These are phyloP conservation scores for Candida nanaspora DNA, from an alignment of 805 yeast species.

Conservation along the genomic window DNA sequence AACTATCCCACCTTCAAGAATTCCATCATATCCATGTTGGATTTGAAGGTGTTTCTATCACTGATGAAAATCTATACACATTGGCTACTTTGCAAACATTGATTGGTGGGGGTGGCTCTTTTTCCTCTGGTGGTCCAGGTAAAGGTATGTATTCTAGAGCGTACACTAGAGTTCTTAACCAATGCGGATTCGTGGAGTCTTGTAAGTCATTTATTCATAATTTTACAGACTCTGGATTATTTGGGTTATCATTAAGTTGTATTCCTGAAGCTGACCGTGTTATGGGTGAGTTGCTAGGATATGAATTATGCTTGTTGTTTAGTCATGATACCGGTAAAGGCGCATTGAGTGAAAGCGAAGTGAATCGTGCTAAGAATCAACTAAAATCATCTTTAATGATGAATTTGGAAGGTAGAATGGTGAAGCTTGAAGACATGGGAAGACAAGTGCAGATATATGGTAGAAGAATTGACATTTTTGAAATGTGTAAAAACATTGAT, in stretches of 20 bases:
- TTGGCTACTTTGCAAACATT: constrained; percentile 84
- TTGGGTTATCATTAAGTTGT: constrained; percentile 83
- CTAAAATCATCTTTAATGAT: constrained; percentile 78
- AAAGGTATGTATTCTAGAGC: constrained; percentile 97
- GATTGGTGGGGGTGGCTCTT: constrained; percentile 95
- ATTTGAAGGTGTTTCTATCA: constrained; percentile 80
- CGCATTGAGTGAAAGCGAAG: constrained; percentile 64
- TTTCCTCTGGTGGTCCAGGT: constrained; percentile 98
- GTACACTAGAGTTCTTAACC: constrained; percentile 85
- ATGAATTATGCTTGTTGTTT: constrained; percentile 45
- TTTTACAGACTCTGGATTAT: constrained; percentile 83
- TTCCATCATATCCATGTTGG: constrained; percentile 81
- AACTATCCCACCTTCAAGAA: constrained; percentile 66
- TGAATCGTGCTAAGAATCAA: constrained; percentile 87
- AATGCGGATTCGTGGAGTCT: constrained; percentile 84
- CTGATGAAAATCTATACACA: constrained; percentile 83
- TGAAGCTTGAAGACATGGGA: constrained; percentile 93
- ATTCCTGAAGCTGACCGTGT: constrained; percentile 81
- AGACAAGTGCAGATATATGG: constrained; percentile 88
- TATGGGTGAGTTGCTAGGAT: constrained; percentile 70
- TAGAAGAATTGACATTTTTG: constrained; percentile 62
- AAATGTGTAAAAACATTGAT: constrained; percentile 77
- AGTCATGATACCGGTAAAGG: constrained; percentile 42
- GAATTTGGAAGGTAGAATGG: constrained; percentile 89
- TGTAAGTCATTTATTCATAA: constrained; percentile 86